A percentile compares a stretch with the other conserved stretches of the same genome.
These are phyloP conservation scores for Erythrobasidium hasegawianum DNA, from an alignment of 1,284 basidiomycete species.

Conservation along the genomic window DNA sequence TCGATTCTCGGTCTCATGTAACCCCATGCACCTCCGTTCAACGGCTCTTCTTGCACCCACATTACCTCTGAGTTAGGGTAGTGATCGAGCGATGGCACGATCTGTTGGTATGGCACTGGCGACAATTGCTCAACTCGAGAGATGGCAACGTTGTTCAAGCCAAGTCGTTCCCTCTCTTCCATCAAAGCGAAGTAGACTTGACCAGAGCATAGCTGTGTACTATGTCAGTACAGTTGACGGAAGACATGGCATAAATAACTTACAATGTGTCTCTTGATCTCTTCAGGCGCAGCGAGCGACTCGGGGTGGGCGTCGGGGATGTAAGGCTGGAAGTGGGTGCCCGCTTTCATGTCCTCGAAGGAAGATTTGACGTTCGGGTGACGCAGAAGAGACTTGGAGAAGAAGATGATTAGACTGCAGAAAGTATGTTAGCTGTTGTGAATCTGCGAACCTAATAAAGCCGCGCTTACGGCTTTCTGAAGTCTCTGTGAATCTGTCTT, in stretches of 20 bases:
- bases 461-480: constrained; percentile 65
- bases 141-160: constrained; percentile 81
- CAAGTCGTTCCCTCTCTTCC: constrained; percentile 80
- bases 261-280: constrained; percentile 86
- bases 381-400: constrained; percentile 91
- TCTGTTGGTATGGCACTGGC: constrained; percentile 85
- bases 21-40: constrained; percentile 65
- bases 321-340: constrained; percentile 89
- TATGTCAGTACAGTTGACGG: too few relatives aligned
- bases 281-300: constrained; percentile 70
- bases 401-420: constrained; percentile 74
- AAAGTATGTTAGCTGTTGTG: not conserved
- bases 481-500: constrained; percentile 84
- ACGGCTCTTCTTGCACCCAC: constrained; percentile 43
- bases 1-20: constrained; percentile 71
- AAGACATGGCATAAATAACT: constrained; percentile 17
- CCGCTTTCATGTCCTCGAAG: constrained; percentile 80
- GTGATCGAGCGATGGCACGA: constrained; percentile 66
- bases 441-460: not conserved
- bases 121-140: constrained; percentile 91
- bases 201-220: constrained; percentile 55
- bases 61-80: constrained; percentile 67
- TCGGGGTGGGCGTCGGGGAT: constrained; percentile 75
- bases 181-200: constrained; percentile 91
- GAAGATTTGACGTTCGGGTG: constrained; percentile 86